These are phyloP conservation scores for Alternaria sp. DNA, from an alignment of 2,329 filamentous ascomycete genomes.

Conservation along the genomic window DNA sequence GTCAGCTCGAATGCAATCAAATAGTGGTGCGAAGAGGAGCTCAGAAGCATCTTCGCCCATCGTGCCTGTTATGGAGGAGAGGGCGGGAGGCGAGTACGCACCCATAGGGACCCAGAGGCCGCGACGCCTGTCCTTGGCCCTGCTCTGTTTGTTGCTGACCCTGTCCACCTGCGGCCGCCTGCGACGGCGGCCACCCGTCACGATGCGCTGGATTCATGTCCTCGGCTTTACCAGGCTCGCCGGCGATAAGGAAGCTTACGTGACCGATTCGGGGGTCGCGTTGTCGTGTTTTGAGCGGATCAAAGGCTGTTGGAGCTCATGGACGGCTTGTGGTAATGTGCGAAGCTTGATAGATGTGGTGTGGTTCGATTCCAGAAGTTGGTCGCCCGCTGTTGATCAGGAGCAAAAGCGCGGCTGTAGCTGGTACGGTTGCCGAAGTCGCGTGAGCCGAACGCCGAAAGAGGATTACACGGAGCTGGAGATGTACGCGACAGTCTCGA, in stretches of 20 bases:
- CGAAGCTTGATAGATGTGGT: conserved; percentile 21
- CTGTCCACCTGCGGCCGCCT: conserved; percentile 59
- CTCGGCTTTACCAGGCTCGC: conserved; percentile 41
- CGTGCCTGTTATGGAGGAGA: conserved; percentile 17
- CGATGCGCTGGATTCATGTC: conserved; percentile 54
- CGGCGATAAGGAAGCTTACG: conserved; percentile 37
- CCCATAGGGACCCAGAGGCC: conserved; percentile 49
- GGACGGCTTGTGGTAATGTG: conserved; percentile 21
- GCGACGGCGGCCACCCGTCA: conserved; percentile 55
- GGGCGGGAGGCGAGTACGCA: conserved; percentile 31
- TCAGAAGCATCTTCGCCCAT: conserved; percentile 29
- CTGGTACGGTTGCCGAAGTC: conserved; percentile 25
- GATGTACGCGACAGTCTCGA: conserved; percentile 27
- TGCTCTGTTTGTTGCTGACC: conserved; percentile 51
- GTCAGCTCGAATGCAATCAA: conserved; percentile 31
- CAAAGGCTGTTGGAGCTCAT: conserved; percentile 31
- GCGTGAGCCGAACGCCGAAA: conserved; percentile 25
- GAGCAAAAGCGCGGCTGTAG: conserved; percentile 37
- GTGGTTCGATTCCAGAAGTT: conserved; percentile 23
- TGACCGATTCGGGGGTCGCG: conserved; percentile 25
- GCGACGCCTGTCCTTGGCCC: conserved; percentile 43
- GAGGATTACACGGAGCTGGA: conserved; percentile 17
- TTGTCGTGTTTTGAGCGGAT: conserved; percentile 20
- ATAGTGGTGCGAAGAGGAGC: conserved; percentile 18
- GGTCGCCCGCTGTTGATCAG: conserved; percentile 34